Base-by-base conservation (phyloP, 2,329 filamentous ascomycete species). In the Ophiostoma pallidulum region DNA sequence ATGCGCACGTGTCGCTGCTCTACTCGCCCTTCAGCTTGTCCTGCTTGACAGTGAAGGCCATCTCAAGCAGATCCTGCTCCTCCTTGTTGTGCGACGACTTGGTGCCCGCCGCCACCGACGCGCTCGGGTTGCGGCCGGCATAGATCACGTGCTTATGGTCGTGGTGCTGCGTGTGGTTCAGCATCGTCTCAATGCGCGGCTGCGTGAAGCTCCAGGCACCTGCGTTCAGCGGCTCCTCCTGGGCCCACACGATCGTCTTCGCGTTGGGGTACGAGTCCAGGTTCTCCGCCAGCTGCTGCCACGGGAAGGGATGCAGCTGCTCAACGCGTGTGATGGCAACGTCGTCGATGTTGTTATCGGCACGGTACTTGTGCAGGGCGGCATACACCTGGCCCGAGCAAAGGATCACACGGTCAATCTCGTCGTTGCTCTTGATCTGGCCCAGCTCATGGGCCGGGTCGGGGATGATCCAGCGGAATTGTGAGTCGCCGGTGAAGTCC, bases 241-340 rank as follows among this genome's bases (percentile, higher is more conserved):
- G 92, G 58, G 80, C 83, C 90, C 90, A 98, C 54, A 98, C 89
- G 57, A 98, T 89, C 55, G 89, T 91, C 77, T 96, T 87, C 59
- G 91, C 91, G 67, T 98, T 98, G 64, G 90, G 88, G 74, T 98
- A 98, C 67, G 74, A 80, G 73, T 98, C 91, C 47, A 98, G 78
- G 73, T 97, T 97, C 67, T 97, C 91, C 74, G 86, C 87, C 47
- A 98, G 80, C 68, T 92, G 89, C 59, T 90, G 82, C 91, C 92
- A 98, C 44, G 92, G 92, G 86, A 98, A 98, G 61, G 92, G 92
- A 73, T 98, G 90, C 52, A 98, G 79, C 72, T 98, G 92, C 73
- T 98, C 92, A 57, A 98, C 80, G 63, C 92, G 89, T 19, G 90
- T 96, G 64, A 98, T 84, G 61, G 91, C 92, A 18, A 91, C 86